These are phyloP conservation scores for Trichoderma lentiforme DNA, from an alignment of 2,329 filamentous ascomycete genomes.

Conservation along the genomic window DNA sequence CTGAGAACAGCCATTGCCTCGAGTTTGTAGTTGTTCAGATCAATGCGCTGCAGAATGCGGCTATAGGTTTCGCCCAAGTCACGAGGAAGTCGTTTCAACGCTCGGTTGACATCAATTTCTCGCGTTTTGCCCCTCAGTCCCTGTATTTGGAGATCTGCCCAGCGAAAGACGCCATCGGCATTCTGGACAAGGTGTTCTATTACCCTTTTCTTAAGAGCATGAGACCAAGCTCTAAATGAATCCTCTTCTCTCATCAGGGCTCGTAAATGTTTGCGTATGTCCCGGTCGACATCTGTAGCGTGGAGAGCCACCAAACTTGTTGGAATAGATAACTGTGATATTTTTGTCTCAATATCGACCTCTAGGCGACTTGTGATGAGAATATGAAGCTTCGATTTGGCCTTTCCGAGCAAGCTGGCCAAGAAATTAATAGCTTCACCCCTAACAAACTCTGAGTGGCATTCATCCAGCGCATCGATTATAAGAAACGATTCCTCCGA, in stretches of 20 bases:
- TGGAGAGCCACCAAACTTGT: background rate
- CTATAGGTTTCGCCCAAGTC: background rate
- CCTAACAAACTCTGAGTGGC: background rate
- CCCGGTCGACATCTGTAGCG: background rate
- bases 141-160: background rate
- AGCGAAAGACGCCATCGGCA: background rate
- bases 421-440: background rate
- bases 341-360: background rate
- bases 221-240: background rate
- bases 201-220: background rate
- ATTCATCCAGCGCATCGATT: background rate
- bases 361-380: background rate
- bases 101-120: background rate
- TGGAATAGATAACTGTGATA: background rate
- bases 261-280: background rate
- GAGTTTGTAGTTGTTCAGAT: background rate
- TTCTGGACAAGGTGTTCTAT: background rate
- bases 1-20: background rate
- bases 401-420: background rate
- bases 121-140: background rate
- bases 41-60: background rate
- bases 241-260: background rate
- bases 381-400: background rate
- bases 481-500: background rate
- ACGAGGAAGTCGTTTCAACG: background rate